These are phyloP conservation scores for Peziza echinospora DNA, from an alignment of 495 filamentous ascomycete species.

Conservation along the genomic window DNA sequence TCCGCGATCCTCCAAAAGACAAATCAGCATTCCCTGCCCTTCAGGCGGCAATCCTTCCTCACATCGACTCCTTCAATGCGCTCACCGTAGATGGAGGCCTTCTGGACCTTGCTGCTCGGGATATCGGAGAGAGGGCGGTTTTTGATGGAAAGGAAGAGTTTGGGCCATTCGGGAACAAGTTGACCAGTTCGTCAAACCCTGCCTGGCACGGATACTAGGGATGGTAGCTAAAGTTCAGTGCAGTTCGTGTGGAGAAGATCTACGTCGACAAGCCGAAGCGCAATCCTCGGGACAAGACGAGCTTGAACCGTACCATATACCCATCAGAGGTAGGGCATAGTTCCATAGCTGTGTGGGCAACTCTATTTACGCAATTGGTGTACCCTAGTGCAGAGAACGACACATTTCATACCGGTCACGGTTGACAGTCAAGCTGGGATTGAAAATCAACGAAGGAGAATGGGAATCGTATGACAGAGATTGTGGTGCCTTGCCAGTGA, in stretches of 20 bases:
- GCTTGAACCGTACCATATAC: conserved; percentile 51
- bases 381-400: conserved; percentile 50
- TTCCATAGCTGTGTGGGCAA: no score
- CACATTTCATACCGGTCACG: conserved; percentile 82
- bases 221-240: no score
- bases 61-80: conserved; percentile 92
- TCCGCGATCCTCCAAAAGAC: conserved; percentile 67
- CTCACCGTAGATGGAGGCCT: conserved; percentile 50
- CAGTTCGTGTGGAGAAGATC: conserved; percentile 18
- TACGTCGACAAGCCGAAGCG: conserved; percentile 17
- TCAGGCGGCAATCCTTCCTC: conserved; percentile 60
- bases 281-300: conserved; percentile 15
- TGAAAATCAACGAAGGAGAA: conserved; percentile 63
- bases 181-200: conserved; percentile 18
- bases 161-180: conserved; percentile 12
- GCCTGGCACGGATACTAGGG: no score
- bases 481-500: conserved; percentile 72
- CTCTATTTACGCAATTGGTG: no score
- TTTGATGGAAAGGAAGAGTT: conserved; percentile 45
- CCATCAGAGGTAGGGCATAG: conserved; percentile 43
- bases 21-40: conserved; percentile 72
- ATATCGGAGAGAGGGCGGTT: conserved; percentile 76
- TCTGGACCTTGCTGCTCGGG: conserved; percentile 52
- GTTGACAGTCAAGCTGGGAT: conserved; percentile 59
- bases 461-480: conserved; percentile 61